Conservation (phyloP, 192 early-diverging fungal species). For the Helicostylum pulchrum region DNA sequence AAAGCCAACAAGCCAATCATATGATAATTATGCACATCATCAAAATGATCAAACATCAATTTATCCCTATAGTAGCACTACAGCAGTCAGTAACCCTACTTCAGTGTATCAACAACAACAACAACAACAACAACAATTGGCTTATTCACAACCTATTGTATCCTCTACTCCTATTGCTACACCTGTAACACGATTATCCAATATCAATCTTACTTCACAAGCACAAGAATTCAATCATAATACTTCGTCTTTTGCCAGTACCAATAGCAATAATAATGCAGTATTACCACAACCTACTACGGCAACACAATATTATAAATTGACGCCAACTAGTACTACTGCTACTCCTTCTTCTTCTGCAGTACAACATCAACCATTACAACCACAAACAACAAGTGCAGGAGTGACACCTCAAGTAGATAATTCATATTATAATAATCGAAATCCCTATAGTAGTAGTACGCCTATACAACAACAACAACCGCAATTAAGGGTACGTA, state of each 20-base stretch:
- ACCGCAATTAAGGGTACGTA: neutral
- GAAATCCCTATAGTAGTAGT: neutral
- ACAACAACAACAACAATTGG: too few species aligned
- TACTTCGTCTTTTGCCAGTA: conserved; percentile 1
- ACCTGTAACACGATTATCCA: neutral
- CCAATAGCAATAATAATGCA: neutral
- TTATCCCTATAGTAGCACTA: neutral
- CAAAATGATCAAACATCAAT: neutral
- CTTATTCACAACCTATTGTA: conserved; percentile 4
- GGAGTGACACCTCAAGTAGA: neutral
- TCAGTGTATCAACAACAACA: neutral
- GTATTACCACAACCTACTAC: neutral
- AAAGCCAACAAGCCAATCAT: conserved; percentile 8
- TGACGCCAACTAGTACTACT: neutral
- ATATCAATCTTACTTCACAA: conserved; percentile 8
- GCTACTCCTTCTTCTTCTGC: too few species aligned
- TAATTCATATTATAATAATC: neutral
- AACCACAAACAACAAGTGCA: too few species aligned
- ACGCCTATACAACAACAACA: neutral
- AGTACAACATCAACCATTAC: too few species aligned
- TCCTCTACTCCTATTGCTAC: neutral
- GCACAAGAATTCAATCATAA: neutral
- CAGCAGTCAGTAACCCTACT: neutral
- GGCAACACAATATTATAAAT: neutral
- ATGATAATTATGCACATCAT: neutral